Conservation (phyloP, 805 yeast genomes). For the Candida gorgasii region DNA sequence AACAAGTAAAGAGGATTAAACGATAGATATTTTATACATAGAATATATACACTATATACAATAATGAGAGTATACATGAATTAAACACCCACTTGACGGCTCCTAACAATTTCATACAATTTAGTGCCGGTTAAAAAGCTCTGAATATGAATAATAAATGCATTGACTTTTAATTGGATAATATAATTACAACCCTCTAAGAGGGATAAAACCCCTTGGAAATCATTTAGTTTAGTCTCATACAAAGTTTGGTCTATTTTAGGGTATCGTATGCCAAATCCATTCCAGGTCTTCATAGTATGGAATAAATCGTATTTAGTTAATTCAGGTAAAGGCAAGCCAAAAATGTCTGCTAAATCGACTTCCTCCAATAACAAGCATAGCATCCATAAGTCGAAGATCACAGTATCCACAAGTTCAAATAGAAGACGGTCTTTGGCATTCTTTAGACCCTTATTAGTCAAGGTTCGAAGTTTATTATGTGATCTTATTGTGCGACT, state of each 20-base stretch:
- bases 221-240: conserved; percentile 6
- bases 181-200: conserved; percentile 5
- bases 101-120: conserved; percentile 11
- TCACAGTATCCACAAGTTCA: conserved; percentile 46
- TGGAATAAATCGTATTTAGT: conserved; percentile 20
- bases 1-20: conserved; percentile 43
- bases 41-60: no score
- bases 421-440: conserved; percentile 25
- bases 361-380: conserved; percentile 23
- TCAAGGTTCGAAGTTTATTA: conserved; percentile 3
- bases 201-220: conserved; percentile 5
- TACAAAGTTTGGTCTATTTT: conserved; percentile 19
- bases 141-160: conserved; percentile 22
- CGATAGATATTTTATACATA: no score
- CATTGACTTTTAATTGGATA: conserved; percentile 19
- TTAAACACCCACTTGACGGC: not conserved
- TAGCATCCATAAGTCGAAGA: conserved; percentile 54
- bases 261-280: conserved; percentile 28
- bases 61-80: not conserved
- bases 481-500: conserved; percentile 30
- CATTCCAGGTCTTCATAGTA: conserved; percentile 26
- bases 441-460: not conserved
- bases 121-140: conserved; percentile 20
- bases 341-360: conserved; percentile 12
- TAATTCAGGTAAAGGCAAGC: not conserved